phyloP scores from a whole-genome alignment of 2,329 filamentous ascomycete species.

The Calonectria crousiana region DNA sequence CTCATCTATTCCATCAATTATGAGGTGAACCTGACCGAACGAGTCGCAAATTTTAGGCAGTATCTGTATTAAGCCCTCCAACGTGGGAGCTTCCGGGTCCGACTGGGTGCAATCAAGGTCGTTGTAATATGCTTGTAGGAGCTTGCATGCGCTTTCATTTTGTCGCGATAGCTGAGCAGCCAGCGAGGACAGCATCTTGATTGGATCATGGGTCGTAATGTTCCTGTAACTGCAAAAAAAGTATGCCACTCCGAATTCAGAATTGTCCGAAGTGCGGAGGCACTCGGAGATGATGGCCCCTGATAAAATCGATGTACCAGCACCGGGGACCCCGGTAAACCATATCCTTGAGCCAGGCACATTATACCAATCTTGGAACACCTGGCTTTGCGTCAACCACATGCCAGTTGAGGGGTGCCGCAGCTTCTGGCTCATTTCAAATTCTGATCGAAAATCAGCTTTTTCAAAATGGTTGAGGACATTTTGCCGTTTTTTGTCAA shows the following conservation, averaged over 20 bases:
- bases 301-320: neutral
- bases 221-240: constrained; percentile 1
- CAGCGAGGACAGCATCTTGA: neutral
- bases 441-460: neutral
- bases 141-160: neutral
- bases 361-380: neutral
- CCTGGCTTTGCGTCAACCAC: neutral
- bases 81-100: neutral
- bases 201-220: neutral
- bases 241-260: neutral
- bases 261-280: neutral
- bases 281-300: neutral
- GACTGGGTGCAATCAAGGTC: neutral
- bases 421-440: neutral
- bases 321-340: constrained; percentile 1
- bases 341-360: neutral
- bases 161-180: neutral
- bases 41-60: neutral
- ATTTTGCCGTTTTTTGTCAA: neutral
- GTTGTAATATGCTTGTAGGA: neutral
- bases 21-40: neutral
- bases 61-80: neutral
- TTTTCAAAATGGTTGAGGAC: neutral
- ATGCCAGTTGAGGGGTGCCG: neutral
- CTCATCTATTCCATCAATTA: neutral